Evolutionary conservation across 495 filamentous ascomycete genomes (phyloP).

Genomic region (Endocarpon pusillum): DNA sequence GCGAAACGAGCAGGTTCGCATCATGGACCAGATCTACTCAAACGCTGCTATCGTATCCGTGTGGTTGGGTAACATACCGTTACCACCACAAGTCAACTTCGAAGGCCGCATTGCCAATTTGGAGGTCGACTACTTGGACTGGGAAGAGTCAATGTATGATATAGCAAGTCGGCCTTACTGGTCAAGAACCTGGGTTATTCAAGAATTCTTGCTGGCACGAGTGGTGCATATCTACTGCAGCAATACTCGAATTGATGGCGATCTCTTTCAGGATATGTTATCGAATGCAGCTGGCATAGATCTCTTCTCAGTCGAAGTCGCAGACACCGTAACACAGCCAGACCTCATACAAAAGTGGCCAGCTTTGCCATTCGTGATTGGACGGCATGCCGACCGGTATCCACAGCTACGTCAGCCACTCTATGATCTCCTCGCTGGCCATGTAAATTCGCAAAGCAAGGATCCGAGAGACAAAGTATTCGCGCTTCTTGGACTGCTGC

Average conservation of each 20-base stretch:
- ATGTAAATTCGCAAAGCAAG: constrained; percentile 8
- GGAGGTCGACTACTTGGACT: constrained; percentile 7
- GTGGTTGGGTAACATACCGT: constrained; percentile 9
- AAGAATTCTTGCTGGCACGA: constrained; percentile 4
- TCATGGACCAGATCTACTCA: constrained; percentile 10
- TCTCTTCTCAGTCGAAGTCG: neutral
- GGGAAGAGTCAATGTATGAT: constrained; percentile 6
- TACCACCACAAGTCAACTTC: constrained; percentile 1
- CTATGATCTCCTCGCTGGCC: constrained; percentile 7
- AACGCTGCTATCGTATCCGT: constrained; percentile 8
- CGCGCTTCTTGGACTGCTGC: constrained; percentile 11
- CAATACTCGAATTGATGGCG: constrained; percentile 4
- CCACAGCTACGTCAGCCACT: constrained; percentile 6
- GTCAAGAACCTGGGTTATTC: constrained; percentile 4
- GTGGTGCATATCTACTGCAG: constrained; percentile 7
- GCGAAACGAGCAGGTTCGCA: constrained; percentile 10
- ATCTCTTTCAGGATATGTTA: constrained; percentile 11
- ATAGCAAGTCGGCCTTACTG: constrained; percentile 5
- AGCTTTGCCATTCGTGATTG: constrained; percentile 2
- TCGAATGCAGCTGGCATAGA: constrained; percentile 4
- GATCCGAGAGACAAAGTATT: constrained; percentile 14
- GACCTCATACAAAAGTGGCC: neutral
- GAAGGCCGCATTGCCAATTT: constrained; percentile 2
- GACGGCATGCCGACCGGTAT: neutral
- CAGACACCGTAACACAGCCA: neutral